phyloP scores from a whole-genome alignment of 2,329 filamentous ascomycete genomes.

The Colletotrichum sp. region DNA sequence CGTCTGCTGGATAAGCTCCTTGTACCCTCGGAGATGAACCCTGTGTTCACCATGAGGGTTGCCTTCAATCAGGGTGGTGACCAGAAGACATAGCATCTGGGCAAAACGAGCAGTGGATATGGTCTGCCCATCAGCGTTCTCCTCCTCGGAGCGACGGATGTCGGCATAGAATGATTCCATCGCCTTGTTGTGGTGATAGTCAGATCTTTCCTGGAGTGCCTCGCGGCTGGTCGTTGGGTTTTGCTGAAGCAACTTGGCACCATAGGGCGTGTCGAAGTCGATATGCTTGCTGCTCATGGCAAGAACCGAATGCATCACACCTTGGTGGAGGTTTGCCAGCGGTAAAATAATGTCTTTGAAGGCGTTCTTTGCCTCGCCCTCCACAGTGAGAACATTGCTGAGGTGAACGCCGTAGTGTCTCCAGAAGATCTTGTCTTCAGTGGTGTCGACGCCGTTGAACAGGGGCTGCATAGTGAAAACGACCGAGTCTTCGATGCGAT shows the following conservation, averaged over 20 bases:
- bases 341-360: slow-evolving; percentile 86
- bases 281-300: slow-evolving; percentile 83
- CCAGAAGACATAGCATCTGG: slow-evolving; percentile 66
- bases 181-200: slow-evolving; percentile 61
- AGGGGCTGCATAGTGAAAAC: slow-evolving; percentile 67
- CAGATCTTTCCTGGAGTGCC: slow-evolving; percentile 54
- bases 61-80: slow-evolving; percentile 63
- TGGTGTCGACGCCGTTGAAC: slow-evolving; percentile 81
- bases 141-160: slow-evolving; percentile 46
- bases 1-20: slow-evolving; percentile 68
- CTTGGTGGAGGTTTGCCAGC: slow-evolving; percentile 79
- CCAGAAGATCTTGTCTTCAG: slow-evolving; percentile 80
- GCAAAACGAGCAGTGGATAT: slow-evolving; percentile 62
- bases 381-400: slow-evolving; percentile 81
- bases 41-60: slow-evolving; percentile 72
- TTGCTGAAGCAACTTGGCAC: slow-evolving; percentile 54
- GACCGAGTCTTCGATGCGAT: slow-evolving; percentile 9
- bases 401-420: slow-evolving; percentile 83
- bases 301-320: slow-evolving; percentile 89
- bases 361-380: slow-evolving; percentile 81
- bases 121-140: slow-evolving; percentile 48
- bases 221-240: slow-evolving; percentile 52
- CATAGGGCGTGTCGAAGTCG: slow-evolving; percentile 63
- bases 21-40: slow-evolving; percentile 79
- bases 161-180: slow-evolving; percentile 56